phyloP scores from a whole-genome alignment of 2,329 filamentous ascomycete genomes.

The Cercospora zeina region DNA sequence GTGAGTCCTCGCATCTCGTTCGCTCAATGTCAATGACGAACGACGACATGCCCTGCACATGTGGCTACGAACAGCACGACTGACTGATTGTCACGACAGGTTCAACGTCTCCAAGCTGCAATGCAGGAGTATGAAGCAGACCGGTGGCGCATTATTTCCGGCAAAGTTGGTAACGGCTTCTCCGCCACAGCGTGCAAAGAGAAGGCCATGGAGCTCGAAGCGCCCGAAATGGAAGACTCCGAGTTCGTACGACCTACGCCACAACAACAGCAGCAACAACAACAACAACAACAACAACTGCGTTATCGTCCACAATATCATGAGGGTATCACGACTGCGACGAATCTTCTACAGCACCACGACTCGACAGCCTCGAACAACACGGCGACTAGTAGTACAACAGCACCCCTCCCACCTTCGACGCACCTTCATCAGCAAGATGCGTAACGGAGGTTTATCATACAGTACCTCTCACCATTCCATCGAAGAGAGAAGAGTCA shows the following conservation, averaged over 20 bases:
- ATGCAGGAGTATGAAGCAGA: slow-evolving; percentile 86
- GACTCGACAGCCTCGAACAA: slow-evolving; percentile 16
- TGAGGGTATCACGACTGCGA: slow-evolving; percentile 15
- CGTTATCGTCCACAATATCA: slow-evolving; percentile 5
- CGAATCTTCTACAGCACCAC: slow-evolving; percentile 17
- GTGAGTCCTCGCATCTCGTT: slow-evolving; percentile 49
- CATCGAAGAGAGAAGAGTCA: neutral
- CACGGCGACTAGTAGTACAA: slow-evolving; percentile 4
- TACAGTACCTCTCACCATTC: slow-evolving; percentile 9
- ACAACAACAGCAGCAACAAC: slow-evolving; percentile 12
- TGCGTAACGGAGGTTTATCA: neutral
- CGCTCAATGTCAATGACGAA: neutral
- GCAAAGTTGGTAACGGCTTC: slow-evolving; percentile 87
- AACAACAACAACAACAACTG: slow-evolving; percentile 10
- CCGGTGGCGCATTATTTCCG: slow-evolving; percentile 87
- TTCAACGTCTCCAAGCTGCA: slow-evolving; percentile 72
- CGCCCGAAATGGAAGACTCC: slow-evolving; percentile 28
- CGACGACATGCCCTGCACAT: neutral
- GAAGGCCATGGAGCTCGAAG: slow-evolving; percentile 64
- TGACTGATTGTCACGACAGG: slow-evolving; percentile 44
- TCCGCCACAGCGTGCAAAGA: slow-evolving; percentile 85
- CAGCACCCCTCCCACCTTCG: slow-evolving; percentile 4
- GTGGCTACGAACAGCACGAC: neutral
- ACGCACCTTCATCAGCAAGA: neutral
- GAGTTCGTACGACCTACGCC: slow-evolving; percentile 20